Evolutionary conservation across 805 yeast species (phyloP), one percentile per base, ranked within the genome.

Genomic region (Yamadazyma kitorensis): DNA sequence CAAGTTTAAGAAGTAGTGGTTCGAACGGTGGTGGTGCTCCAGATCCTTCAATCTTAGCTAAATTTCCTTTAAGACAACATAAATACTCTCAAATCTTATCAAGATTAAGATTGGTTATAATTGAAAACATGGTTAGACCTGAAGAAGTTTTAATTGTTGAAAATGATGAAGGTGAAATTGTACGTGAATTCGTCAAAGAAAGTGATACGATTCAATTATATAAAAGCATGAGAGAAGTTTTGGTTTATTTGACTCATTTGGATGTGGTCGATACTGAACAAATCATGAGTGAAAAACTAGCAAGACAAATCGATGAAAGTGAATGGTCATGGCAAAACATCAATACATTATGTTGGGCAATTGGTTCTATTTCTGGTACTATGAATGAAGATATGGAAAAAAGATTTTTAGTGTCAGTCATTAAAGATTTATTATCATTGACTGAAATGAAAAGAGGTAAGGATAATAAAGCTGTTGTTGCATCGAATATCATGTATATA

Each of bases 261-360:
- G 93, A 93, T 58, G 97, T 93, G 26, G 76, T 82, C 41, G 95
- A 93, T 60, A 93, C 97, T 7, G 96, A 93, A 55, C 78, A 78
- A 43, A 91, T 93, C 52, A 88, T 93, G 97, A 82, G 82, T 37
- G 86, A 82, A 39, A 93, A 93, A 63, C 74, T 93, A 47, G 86
- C 93, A 11, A 78, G 84, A 52, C 98, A 93, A 67, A 80, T 91
- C 34, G 98, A 93, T 61, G 98, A 94, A 27, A 74, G 86, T 36
- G 98, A 93, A 66, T 93, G 99, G 99, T 89, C 97, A 18, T 93
- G 98, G 98, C 94, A 88, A 58, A 91, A 91, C 56, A 83, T 93
- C 52, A 93, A 93, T 61, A 93, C 98, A 3, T 67, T 93, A 46
- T 93, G 98, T 70, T 93, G 99, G 99, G 99, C 99, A 8, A 93